Percentiles rank a stretch among this genome's conserved stretches.
These are phyloP conservation scores for Lactifluus pinguis DNA, from an alignment of 768 basidiomycete species.

Conservation along the genomic window DNA sequence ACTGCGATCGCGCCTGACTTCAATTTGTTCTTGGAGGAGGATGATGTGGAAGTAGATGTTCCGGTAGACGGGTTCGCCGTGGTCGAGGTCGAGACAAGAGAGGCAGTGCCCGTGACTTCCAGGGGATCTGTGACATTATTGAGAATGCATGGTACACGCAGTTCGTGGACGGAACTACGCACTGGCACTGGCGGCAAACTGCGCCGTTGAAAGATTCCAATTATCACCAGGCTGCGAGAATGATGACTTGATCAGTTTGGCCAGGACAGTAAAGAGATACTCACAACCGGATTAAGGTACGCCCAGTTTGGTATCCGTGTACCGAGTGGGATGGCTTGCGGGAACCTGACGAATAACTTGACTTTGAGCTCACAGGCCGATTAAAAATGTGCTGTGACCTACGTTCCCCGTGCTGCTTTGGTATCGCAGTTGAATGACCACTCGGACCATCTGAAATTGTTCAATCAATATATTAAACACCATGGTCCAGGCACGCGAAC, in stretches of 20 bases:
- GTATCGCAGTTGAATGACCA: slow-evolving; percentile 12
- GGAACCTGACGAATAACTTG: background rate
- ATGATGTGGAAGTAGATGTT: background rate
- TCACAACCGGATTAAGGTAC: slow-evolving; percentile 36
- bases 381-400: background rate
- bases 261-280: background rate
- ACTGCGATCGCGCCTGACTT: slow-evolving; percentile 50
- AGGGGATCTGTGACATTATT: background rate
- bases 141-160: background rate
- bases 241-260: background rate
- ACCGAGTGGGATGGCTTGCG: slow-evolving; percentile 30
- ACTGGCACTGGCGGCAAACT: background rate
- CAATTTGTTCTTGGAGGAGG: background rate
- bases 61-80: background rate
- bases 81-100: background rate
- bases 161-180: background rate
- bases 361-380: background rate
- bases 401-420: background rate
- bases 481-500: background rate
- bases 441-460: slow-evolving; percentile 10
- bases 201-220: slow-evolving; percentile 4
- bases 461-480: background rate
- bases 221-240: background rate
- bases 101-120: background rate
- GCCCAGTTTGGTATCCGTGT: slow-evolving; percentile 43